These are phyloP conservation scores for Myxozyma sirexii DNA, from an alignment of 805 yeast species.

Conservation along the genomic window DNA sequence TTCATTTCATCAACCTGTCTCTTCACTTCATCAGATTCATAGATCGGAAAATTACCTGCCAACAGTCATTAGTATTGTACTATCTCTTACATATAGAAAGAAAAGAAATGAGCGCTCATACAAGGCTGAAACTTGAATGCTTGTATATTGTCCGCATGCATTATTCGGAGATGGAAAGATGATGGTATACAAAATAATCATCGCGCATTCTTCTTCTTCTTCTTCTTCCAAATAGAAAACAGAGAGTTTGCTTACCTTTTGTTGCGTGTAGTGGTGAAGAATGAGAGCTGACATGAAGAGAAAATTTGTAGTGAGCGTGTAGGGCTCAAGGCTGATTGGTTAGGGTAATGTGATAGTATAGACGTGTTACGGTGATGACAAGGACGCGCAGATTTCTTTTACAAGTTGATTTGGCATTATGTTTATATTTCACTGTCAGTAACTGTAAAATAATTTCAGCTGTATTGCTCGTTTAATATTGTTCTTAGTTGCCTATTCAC, in stretches of 20 bases:
- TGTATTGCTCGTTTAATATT: too few species aligned
- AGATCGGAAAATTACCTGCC: neutral
- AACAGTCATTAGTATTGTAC: neutral
- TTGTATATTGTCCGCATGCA: constrained; percentile 26
- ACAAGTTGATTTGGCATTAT: too few species aligned
- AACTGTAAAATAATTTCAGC: too few species aligned
- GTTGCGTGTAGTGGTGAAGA: too few species aligned
- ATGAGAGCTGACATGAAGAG: too few species aligned
- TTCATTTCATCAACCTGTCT: constrained; percentile 16
- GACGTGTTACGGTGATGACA: neutral
- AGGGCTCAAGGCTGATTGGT: neutral
- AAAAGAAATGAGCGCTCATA: constrained; percentile 20
- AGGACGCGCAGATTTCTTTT: neutral
- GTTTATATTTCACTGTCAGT: too few species aligned
- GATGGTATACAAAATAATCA: constrained; percentile 21
- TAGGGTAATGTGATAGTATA: constrained; percentile 2
- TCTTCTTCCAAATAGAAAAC: too few species aligned
- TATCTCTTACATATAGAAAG: neutral
- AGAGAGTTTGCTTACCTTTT: neutral
- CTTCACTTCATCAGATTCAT: neutral
- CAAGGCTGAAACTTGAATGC: constrained; percentile 33
- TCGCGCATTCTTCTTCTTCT: constrained; percentile 2
- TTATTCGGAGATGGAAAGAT: constrained; percentile 24
- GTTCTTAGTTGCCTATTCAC: too few species aligned
- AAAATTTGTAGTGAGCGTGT: neutral